Conservation (phyloP, 2,329 filamentous ascomycete species). For the Xylaria sp. region DNA sequence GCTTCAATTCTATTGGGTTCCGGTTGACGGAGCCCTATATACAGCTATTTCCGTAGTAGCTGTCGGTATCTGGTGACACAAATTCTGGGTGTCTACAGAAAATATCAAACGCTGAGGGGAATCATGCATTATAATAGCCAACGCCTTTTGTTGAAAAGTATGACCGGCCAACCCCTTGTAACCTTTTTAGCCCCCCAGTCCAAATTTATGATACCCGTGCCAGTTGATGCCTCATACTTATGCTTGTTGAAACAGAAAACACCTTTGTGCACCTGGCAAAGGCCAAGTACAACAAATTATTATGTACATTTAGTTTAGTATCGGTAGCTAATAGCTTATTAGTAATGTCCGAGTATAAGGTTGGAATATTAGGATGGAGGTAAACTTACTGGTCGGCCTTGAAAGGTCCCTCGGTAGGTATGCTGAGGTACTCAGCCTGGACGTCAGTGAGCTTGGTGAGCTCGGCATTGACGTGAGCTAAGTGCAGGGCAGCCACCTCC, state of each 20-base stretch:
- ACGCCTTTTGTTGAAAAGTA: conserved; percentile 53
- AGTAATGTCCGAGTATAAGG: conserved; percentile 39
- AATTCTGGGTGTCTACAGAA: conserved; percentile 41
- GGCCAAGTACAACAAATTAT: conserved; percentile 30
- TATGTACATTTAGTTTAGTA: conserved; percentile 65
- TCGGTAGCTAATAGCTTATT: conserved; percentile 63
- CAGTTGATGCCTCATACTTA: conserved; percentile 49
- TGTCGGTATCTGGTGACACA: conserved; percentile 42
- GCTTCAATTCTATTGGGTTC: conserved; percentile 43
- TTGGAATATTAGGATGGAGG: background rate
- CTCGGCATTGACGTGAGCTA: conserved; percentile 93
- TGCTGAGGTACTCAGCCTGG: conserved; percentile 94
- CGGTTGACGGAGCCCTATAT: conserved; percentile 48
- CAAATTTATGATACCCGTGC: conserved; percentile 42
- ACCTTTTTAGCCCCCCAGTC: conserved; percentile 46
- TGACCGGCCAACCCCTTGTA: conserved; percentile 47
- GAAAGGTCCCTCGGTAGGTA: conserved; percentile 88
- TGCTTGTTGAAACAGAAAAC: conserved; percentile 49
- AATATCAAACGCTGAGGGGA: conserved; percentile 52
- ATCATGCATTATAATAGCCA: conserved; percentile 52
- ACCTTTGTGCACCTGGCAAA: conserved; percentile 30
- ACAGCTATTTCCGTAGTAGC: conserved; percentile 43
- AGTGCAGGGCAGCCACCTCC: conserved; percentile 95
- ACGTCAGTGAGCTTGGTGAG: conserved; percentile 84
- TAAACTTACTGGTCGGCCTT: conserved; percentile 87